Evolutionary conservation across 352 stramenopile genomes (phyloP).

Genomic region (Phytopythium oedochilum): DNA sequence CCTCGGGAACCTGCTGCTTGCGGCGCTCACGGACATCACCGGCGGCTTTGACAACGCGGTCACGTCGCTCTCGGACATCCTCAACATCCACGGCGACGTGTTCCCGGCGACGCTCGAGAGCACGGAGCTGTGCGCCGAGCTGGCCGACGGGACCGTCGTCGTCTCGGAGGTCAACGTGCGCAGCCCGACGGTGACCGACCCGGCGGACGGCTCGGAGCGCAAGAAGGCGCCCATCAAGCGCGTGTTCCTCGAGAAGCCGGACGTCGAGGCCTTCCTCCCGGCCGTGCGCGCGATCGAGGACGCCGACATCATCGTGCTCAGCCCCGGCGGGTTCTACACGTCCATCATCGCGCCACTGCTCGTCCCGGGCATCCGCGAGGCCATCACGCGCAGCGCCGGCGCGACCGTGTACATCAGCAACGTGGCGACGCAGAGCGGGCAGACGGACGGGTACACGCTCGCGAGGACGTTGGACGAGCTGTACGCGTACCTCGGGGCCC

Average conservation of each 20-base stretch:
- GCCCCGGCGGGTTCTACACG: constrained; percentile 80
- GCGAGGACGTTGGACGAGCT: constrained; percentile 62
- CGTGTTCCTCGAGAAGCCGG: constrained; percentile 72
- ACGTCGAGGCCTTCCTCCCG: constrained; percentile 65
- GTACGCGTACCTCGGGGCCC: constrained; percentile 58
- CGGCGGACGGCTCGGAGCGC: constrained; percentile 17
- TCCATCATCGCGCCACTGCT: constrained; percentile 81
- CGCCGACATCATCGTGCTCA: constrained; percentile 83
- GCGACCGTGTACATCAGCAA: constrained; percentile 87
- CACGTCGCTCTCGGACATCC: constrained; percentile 77
- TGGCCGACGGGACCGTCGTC: constrained; percentile 65
- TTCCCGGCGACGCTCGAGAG: constrained; percentile 80
- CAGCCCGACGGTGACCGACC: constrained; percentile 43
- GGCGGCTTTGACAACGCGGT: constrained; percentile 78
- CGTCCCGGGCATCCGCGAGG: constrained; percentile 77
- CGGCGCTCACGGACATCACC: constrained; percentile 78
- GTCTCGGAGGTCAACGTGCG: constrained; percentile 83
- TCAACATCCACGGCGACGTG: constrained; percentile 81
- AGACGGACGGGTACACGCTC: constrained; percentile 78
- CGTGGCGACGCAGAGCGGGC: constrained; percentile 76
- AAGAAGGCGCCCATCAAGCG: constrained; percentile 75
- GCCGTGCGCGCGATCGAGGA: constrained; percentile 80
- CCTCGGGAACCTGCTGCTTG: constrained; percentile 74
- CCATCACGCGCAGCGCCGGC: constrained; percentile 57
- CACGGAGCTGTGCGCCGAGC: constrained; percentile 75